Conservation (phyloP, 2,329 filamentous ascomycete genomes). For the Xylaria sp. region DNA sequence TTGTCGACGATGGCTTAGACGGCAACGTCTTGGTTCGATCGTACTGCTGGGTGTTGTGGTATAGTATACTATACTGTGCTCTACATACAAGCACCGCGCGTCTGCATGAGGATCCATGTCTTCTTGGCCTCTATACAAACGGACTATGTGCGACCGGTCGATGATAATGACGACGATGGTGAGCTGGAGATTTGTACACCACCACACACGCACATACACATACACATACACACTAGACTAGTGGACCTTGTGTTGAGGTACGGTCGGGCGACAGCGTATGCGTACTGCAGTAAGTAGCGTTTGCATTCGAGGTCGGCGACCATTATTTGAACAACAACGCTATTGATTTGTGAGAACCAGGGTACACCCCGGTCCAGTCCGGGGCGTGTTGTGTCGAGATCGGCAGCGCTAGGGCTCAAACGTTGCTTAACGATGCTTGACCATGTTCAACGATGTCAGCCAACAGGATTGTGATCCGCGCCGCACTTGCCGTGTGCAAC, state of each 20-base stretch:
- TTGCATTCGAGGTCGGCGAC: conserved; percentile 38
- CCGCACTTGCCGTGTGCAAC: conserved; percentile 38
- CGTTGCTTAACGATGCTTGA: conserved; percentile 18
- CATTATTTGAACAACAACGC: conserved; percentile 34
- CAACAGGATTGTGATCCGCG: conserved; percentile 42
- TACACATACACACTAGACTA: neutral
- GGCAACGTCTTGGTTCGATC: conserved; percentile 25
- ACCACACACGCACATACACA: neutral
- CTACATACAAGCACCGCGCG: conserved; percentile 16
- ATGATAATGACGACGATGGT: conserved; percentile 10
- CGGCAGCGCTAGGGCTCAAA: conserved; percentile 36
- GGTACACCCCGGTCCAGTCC: conserved; percentile 22
- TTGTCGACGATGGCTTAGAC: conserved; percentile 7
- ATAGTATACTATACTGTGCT: conserved; percentile 17
- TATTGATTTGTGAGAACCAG: conserved; percentile 37
- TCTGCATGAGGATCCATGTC: conserved; percentile 20
- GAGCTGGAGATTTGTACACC: conserved; percentile 16
- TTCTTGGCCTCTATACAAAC: neutral
- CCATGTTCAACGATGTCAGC: conserved; percentile 35
- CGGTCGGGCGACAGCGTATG: conserved; percentile 33
- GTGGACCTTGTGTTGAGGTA: conserved; percentile 11
- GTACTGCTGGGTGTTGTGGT: neutral
- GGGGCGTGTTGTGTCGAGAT: conserved; percentile 29
- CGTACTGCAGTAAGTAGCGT: conserved; percentile 29
- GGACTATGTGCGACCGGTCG: conserved; percentile 13